Base-by-base conservation (phyloP, 2,329 filamentous ascomycete genomes). In the Fusarium armeniacum region DNA sequence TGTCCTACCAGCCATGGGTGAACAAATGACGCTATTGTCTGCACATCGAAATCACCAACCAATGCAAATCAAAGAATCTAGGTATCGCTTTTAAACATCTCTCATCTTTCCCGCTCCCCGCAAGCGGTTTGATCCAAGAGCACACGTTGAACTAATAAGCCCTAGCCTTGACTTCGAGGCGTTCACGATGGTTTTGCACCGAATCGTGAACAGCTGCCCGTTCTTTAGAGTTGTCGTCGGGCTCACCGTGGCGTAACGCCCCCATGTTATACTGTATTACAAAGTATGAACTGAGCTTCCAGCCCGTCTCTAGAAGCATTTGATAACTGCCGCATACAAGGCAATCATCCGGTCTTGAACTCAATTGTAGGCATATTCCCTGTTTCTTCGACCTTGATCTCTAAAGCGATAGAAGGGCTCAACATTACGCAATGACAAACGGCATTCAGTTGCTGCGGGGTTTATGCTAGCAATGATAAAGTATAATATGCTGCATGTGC, bases 271-370 rank as follows among this genome's bases (percentile, higher is more conserved):
- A 32, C 44, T 46, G 44, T 32, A 32, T 13, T n/a, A 15, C 3
- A 22, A 22, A 33, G 20, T 49, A n/a, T 47, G 58, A 57, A 45
- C 65, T 70, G 65, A 65, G 55, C 56, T 67, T 58, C 58, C 66
- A 72, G 62, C 69, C 62, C 69, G 44, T 56, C 38, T 53, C 54
- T 55, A 24, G 33, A 70, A 67, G 55, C 53, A 53, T 54, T 41
- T 36, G 45, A 60, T 35, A 22, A 40, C n/a, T 40, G 41, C 41
- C 52, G 33, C 55, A 52, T 58, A 30, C 33, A 26, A 6, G 10
- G 35, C 9, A 24, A 41, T 49, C 26, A 35, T 44, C 49, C 16
- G 33, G 43, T 44, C 12, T 62, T 46, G 41, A 58, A 38, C 55
- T 58, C 35, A 58, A 32, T 53, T 46, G 33, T 56, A 35, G 36